Base-by-base conservation (phyloP, 176 grass and related monocot genomes). In the Zoysia japonica region DNA sequence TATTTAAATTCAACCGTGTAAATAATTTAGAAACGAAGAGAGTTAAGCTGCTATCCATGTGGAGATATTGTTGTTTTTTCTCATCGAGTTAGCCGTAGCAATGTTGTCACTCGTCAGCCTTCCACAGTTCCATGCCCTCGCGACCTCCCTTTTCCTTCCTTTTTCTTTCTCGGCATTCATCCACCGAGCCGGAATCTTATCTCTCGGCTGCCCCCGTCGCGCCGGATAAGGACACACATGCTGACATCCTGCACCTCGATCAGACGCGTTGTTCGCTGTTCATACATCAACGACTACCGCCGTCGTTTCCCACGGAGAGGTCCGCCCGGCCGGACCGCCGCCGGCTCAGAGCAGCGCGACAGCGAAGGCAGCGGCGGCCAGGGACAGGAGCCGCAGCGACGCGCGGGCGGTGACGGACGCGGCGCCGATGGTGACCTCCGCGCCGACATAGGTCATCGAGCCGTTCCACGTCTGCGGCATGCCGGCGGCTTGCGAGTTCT, bases 401-500 rank as follows among this genome's bases (percentile, higher is more conserved):
- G 78, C 61, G 0, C n/a, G 75, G 5, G 51, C 6, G 7, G 57
- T 47, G 4, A 4, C 1, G 17, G 68, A 20, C 49, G 69, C 63
- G 42, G 4, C 69, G 78, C 65, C 44, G 1, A 82, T 80, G 0
- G 71, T 69, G 42, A 85, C 83, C 65, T 92, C 80, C n/a, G 79
- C 79, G 61, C 90, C 85, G 48, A 84, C 64, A 74, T 89, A 92
- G 11, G 84, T 79, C 93, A 92, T 90, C 15, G 90, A 90, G 67
- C 65, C 49, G 80, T 90, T 90, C 7, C 72, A 51, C 8, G 76
- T 37, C 35, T 40, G 51, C 35, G 86, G 87, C 61, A 90, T 78
- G 44, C 85, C 82, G 37, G 79, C 93, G 0, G 93, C 93, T 81
- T 76, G 59, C 47, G 93, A 82, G 73, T 94, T 78, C 77, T 75